Evolutionary conservation across 2,329 filamentous ascomycete species (phyloP).

Genomic region (Blastomyces percursus): DNA sequence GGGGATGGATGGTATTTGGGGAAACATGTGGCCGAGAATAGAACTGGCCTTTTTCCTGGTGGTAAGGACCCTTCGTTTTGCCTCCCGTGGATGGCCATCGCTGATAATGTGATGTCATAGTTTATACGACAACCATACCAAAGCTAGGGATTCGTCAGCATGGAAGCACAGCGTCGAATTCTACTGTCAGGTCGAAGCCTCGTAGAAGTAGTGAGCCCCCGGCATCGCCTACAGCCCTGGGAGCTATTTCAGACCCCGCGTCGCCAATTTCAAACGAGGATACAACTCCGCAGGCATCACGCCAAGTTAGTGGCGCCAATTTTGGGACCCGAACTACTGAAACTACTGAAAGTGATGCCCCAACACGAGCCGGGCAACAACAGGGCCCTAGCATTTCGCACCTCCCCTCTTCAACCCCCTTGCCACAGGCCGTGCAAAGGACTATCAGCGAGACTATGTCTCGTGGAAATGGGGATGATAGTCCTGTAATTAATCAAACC

Average conservation of each 20-base stretch:
- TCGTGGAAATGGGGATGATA: slow-evolving; percentile 46
- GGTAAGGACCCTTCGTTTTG: slow-evolving; percentile 23
- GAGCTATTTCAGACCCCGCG: slow-evolving; percentile 17
- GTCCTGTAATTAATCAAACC: slow-evolving; percentile 84
- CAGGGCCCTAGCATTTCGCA: slow-evolving; percentile 26
- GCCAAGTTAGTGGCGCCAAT: slow-evolving; percentile 27
- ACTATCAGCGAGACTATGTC: slow-evolving; percentile 38
- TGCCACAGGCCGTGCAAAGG: slow-evolving; percentile 32
- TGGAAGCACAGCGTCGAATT: slow-evolving; percentile 6
- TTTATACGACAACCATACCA: slow-evolving; percentile 20
- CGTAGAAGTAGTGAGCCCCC: neutral
- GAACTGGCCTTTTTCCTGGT: slow-evolving; percentile 39
- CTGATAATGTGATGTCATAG: slow-evolving; percentile 22
- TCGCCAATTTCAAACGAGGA: slow-evolving; percentile 25
- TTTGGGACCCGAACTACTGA: slow-evolving; percentile 18
- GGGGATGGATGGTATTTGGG: slow-evolving; percentile 56
- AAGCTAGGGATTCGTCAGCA: slow-evolving; percentile 12
- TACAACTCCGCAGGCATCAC: slow-evolving; percentile 32
- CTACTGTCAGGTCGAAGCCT: slow-evolving; percentile 4
- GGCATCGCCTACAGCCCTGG: neutral
- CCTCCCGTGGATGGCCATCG: slow-evolving; percentile 6
- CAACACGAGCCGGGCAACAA: slow-evolving; percentile 12
- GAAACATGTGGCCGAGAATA: slow-evolving; percentile 33
- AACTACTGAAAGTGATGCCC: slow-evolving; percentile 7
- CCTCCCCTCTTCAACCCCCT: slow-evolving; percentile 26